Evolutionary conservation across 345 rosid genomes (phyloP).

Genomic region (Fremontodendron californicum): DNA sequence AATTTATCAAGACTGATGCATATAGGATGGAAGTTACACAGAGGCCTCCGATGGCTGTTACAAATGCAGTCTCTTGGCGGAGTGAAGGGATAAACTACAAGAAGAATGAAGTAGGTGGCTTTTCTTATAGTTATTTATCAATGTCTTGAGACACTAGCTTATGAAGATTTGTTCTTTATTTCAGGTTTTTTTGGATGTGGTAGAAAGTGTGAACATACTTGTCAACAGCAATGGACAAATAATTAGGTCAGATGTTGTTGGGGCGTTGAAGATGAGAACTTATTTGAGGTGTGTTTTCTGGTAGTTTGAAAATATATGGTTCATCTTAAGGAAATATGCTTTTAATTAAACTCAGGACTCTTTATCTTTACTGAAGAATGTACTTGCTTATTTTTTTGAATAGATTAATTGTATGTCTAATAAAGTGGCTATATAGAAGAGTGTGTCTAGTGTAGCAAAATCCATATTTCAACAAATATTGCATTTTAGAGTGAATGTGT

Average conservation of each 20-base stretch:
- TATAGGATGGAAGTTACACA: conserved; percentile 94
- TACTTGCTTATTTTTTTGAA: not conserved
- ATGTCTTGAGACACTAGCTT: conserved; percentile 9
- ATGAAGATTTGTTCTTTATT: conserved; percentile 18
- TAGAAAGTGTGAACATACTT: conserved; percentile 92
- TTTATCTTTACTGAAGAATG: not conserved
- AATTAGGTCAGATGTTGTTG: conserved; percentile 89
- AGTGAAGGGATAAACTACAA: conserved; percentile 87
- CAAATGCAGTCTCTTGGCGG: conserved; percentile 97
- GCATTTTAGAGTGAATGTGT: not conserved
- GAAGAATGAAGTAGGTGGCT: conserved; percentile 73
- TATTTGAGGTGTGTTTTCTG: conserved; percentile 64
- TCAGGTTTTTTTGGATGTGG: conserved; percentile 92
- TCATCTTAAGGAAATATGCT: not conserved
- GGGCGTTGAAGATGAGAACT: conserved; percentile 97
- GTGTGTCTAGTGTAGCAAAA: not conserved
- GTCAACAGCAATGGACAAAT: conserved; percentile 97
- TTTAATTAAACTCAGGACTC: not conserved
- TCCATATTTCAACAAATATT: not conserved
- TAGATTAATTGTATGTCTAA: not conserved
- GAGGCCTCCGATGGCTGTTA: conserved; percentile 99
- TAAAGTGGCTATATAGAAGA: not conserved
- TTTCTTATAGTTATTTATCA: conserved; percentile 10
- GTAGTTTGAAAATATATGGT: not conserved
- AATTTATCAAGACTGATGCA: conserved; percentile 97